phyloP scores from a whole-genome alignment of 2,329 filamentous ascomycete species.

The Beauveria pseudobassiana region DNA sequence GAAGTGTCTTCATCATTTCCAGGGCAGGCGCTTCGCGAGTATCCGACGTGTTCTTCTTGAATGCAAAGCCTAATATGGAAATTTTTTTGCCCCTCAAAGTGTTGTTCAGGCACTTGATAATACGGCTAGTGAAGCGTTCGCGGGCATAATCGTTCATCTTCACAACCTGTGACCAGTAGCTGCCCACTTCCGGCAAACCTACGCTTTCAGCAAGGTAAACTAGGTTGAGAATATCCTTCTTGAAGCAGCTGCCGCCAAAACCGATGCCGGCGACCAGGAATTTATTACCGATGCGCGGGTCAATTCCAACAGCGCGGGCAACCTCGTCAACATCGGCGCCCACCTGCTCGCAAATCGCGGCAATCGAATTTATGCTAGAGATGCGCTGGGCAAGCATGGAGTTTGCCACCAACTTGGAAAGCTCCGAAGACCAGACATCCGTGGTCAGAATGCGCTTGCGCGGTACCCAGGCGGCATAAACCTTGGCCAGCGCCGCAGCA shows the following conservation, averaged over 20 bases:
- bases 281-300: slow-evolving; percentile 63
- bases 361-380: slow-evolving; percentile 73
- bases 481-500: slow-evolving; percentile 52
- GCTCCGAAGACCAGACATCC: slow-evolving; percentile 70
- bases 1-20: slow-evolving; percentile 57
- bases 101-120: slow-evolving; percentile 61
- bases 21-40: slow-evolving; percentile 64
- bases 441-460: slow-evolving; percentile 60
- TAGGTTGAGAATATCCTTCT: slow-evolving; percentile 69
- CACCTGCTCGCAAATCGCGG: slow-evolving; percentile 67
- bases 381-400: slow-evolving; percentile 75
- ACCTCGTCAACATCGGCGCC: slow-evolving; percentile 70
- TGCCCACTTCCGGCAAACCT: slow-evolving; percentile 61
- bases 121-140: slow-evolving; percentile 57
- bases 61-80: slow-evolving; percentile 66
- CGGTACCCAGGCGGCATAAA: slow-evolving; percentile 68
- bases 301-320: slow-evolving; percentile 57
- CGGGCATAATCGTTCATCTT: slow-evolving; percentile 71
- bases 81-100: slow-evolving; percentile 65
- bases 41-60: slow-evolving; percentile 74
- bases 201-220: slow-evolving; percentile 66
- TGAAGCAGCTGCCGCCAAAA: slow-evolving; percentile 76
- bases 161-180: slow-evolving; percentile 69
- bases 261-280: slow-evolving; percentile 70
- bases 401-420: slow-evolving; percentile 73